Conservation (phyloP, 192 early-diverging fungal genomes). For the Funneliformis mosseae region DNA sequence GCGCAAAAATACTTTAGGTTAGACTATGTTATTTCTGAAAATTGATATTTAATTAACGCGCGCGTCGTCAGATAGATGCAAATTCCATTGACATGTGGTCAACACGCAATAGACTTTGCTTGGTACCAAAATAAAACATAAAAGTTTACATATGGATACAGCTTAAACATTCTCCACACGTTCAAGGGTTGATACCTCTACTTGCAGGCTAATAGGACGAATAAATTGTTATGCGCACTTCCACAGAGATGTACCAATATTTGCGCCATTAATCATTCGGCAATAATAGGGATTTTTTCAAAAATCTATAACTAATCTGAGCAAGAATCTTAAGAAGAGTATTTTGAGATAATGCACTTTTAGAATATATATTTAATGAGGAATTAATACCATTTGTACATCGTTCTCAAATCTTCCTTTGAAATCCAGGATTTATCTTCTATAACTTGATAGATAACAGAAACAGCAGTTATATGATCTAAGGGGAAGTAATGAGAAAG, state of each 20-base stretch:
- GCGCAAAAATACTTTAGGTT: slow-evolving; percentile 9
- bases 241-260: slow-evolving; percentile 21
- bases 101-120: slow-evolving; percentile 23
- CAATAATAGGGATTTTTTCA: slow-evolving; percentile 7
- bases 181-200: slow-evolving; percentile 2
- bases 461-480: slow-evolving; percentile 19
- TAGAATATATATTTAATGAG: slow-evolving; percentile 16
- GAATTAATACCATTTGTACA: slow-evolving; percentile 23
- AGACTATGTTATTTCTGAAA: slow-evolving; percentile 10
- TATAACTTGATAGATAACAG: slow-evolving; percentile 17
- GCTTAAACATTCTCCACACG: slow-evolving; percentile 16
- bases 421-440: slow-evolving; percentile 21
- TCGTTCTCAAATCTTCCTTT: slow-evolving; percentile 16
- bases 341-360: slow-evolving; percentile 11
- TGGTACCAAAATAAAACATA: slow-evolving; percentile 9
- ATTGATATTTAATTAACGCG: slow-evolving; percentile 8
- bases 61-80: slow-evolving; percentile 15
- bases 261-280: slow-evolving; percentile 22
- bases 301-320: slow-evolving; percentile 20
- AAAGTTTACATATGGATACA: slow-evolving; percentile 20
- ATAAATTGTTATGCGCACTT: slow-evolving; percentile 20
- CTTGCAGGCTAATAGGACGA: slow-evolving; percentile 20
- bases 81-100: background rate
- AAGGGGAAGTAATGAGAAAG: slow-evolving; percentile 11
- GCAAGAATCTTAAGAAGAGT: slow-evolving; percentile 12